Evolutionary conservation across 176 grass and related monocot species (phyloP).

Genomic region (Triticum monococcum): DNA sequence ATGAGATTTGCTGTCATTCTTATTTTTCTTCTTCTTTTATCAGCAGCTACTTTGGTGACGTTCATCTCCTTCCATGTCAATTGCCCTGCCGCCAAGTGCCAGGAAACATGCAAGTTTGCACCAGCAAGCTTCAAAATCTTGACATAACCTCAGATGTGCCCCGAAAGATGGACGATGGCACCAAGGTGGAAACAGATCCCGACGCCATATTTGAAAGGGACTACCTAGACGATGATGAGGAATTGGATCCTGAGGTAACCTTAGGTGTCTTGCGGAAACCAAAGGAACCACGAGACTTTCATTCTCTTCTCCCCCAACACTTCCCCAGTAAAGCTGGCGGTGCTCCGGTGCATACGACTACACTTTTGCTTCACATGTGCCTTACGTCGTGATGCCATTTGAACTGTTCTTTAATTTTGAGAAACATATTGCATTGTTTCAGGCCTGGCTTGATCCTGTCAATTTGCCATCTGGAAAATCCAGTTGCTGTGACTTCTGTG

Average conservation of each 20-base stretch:
- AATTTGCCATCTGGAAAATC: constrained; percentile 55
- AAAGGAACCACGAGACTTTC: background rate
- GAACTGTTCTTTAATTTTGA: background rate
- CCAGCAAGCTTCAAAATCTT: background rate
- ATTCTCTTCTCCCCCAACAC: constrained; percentile 53
- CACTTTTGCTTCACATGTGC: background rate
- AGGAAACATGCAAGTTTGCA: background rate
- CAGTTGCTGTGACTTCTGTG: constrained; percentile 60
- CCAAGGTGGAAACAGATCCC: background rate
- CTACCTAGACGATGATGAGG: background rate
- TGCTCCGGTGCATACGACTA: constrained; percentile 32
- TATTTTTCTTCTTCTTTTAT: background rate
- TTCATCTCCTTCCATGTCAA: background rate
- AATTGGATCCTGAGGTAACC: background rate
- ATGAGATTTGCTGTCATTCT: background rate
- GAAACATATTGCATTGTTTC: background rate
- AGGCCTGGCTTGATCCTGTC: constrained; percentile 80
- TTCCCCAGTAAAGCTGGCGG: constrained; percentile 83
- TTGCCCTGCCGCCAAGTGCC: background rate
- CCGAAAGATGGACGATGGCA: background rate
- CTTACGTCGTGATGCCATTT: background rate
- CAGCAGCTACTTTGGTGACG: background rate
- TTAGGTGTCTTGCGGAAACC: background rate
- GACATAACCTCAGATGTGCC: background rate
- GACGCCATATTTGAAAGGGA: background rate